Percentiles rank a stretch among this genome's conserved stretches.
phyloP scores from a whole-genome alignment of 1,284 basidiomycete genomes.

The Boletus hoseneyae region DNA sequence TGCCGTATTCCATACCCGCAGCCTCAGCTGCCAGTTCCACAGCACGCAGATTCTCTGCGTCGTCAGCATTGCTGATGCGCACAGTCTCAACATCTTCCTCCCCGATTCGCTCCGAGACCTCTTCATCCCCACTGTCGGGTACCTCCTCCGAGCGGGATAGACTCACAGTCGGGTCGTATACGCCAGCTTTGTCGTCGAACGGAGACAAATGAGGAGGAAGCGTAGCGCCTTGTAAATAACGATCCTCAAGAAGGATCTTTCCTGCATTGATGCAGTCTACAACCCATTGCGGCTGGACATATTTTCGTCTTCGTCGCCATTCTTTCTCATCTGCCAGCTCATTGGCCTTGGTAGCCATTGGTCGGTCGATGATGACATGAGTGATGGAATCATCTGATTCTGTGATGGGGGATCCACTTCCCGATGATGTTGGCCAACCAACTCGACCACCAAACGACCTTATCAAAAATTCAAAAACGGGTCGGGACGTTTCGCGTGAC shows the following conservation, averaged over 20 bases:
- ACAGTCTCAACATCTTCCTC: constrained; percentile 38
- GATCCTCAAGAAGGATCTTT: constrained; percentile 81
- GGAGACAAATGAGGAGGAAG: constrained; percentile 97
- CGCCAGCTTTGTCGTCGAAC: constrained; percentile 82
- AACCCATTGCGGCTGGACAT: constrained; percentile 98
- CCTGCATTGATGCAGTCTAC: constrained; percentile 93
- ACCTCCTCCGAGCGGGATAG: constrained; percentile 37
- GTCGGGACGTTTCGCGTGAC: constrained; percentile 89
- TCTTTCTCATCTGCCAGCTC: constrained; percentile 62
- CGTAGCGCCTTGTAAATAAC: constrained; percentile 83
- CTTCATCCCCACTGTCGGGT: constrained; percentile 42
- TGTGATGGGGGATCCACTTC: constrained; percentile 77
- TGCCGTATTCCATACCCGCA: constrained; percentile 79
- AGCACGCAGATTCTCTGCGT: constrained; percentile 73
- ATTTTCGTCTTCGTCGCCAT: constrained; percentile 70
- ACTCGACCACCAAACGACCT: constrained; percentile 89
- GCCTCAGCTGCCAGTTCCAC: constrained; percentile 95
- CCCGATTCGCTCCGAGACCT: constrained; percentile 34
- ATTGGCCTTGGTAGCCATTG: constrained; percentile 48
- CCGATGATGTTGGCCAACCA: constrained; percentile 86
- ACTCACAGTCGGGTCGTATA: constrained; percentile 65
- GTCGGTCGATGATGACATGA: constrained; percentile 95
- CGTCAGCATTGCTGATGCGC: constrained; percentile 52
- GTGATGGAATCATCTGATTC: constrained; percentile 83
- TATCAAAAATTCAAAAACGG: constrained; percentile 94